Base-by-base conservation (phyloP, 129 eudicot genomes). In the Gnaphalium uliginosum region DNA sequence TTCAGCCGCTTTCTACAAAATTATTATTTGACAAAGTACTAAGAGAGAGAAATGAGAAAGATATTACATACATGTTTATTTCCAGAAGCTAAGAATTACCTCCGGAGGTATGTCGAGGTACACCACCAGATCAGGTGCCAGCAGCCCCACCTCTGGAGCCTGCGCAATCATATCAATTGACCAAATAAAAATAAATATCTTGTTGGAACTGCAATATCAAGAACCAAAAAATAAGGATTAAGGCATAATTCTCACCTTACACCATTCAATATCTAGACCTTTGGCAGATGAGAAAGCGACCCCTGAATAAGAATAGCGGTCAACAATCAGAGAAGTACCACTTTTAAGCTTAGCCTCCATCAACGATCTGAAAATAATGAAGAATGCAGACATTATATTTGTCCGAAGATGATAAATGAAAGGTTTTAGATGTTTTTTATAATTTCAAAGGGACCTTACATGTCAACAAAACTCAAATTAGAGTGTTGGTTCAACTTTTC, bases 231-330 rank as follows among this genome's bases (percentile, higher is more conserved):
- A 50, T 57, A 1, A 15, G 10, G 27, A 26, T 8, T 39, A 17
- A 25, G 35, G n/a, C 56, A 79, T 25, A 65, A 35, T 29, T 13
- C 19, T 71, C 81, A 94, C 97, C 94, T 95, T 95, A 80, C 98
- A 92, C 96, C 98, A 92, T 71, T 87, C 91, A 57, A 89, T 50
- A 81, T 86, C 88, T 74, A 89, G 91, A n/a, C 98, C 98, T 83
- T 92, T 92, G 30, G 98, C 98, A 76, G 96, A 86, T 54, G 98
- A 89, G 79, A 92, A 92, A 18, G 98, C 98, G 70, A 92, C 99
- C 81, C 98, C 92, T 22, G 94, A 92, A 81, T 84, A 92, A 29
- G 98, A 87, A 83, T 92, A 92, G 29, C 96, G 99, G 76, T 95
- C 99, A 69, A 95, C 92, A 60, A 91, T 89, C 72, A 95, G 87